Evolutionary conservation across 192 early-diverging fungal genomes (phyloP), one percentile per base, ranked within the genome.

Genomic region (Umbelopsis sp.): DNA sequence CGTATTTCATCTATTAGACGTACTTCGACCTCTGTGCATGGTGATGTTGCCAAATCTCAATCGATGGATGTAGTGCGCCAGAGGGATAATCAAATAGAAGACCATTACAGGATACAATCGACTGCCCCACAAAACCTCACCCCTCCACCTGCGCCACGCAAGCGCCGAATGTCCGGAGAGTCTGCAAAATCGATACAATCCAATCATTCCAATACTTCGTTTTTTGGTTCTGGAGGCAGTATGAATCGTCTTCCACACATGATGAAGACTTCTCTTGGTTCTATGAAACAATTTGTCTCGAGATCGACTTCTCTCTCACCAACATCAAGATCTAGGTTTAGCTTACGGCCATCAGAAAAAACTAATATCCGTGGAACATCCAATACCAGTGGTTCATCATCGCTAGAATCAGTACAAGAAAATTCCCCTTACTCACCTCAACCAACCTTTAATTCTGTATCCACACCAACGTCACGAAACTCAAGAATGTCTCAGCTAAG

Each of bases 201-300:
- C 16, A 48, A 75, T 30, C 50, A 65, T 58, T 79, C 80, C 12
- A 74, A 47, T n/a, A 41, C 23, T 2, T 79, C 78, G 15, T 55
- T 79, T n/a, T 67, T 79, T 21, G 75, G 78, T 12, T 69, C 73
- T n/a, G 71, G 73, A 16, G 72, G 70, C 23, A 68, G 49, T 21
- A 69, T 75, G 21, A 58, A 47, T 22, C 72, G 73, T 47, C 53
- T 78, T 53, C 76, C 73, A 22, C 61, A 72, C 22, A 68, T 65
- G 18, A 49, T 75, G 13, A 79, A 79, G 23, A 51, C 73, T 21
- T 72, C 70, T 9, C n/a, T 76, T 25, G 58, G 46, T 18, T 74
- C 72, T 9, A 64, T 79, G 13, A 79, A 79, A 37, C 49, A 70
- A 33, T 66, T 79, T 47, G 66, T 79, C 13, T 27, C 47, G 53